These are phyloP conservation scores for Lathyrus aphaca DNA, from an alignment of 306 rosid species.

Conservation along the genomic window DNA sequence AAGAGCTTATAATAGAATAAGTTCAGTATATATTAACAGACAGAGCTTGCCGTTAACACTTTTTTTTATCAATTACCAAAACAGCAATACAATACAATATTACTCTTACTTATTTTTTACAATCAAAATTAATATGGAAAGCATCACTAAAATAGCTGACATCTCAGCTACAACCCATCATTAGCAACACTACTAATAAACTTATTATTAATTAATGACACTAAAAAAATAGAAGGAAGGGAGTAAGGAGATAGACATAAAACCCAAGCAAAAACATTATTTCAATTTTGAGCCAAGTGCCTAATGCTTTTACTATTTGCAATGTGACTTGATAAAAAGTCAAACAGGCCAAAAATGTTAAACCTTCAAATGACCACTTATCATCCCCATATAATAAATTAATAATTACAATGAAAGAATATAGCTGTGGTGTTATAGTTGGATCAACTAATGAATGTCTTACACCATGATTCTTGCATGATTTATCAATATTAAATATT, in stretches of 20 bases:
- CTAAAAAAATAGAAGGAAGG: background rate
- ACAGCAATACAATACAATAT: background rate
- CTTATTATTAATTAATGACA: background rate
- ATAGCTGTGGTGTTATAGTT: slow-evolving; percentile 8
- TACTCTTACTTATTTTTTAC: background rate
- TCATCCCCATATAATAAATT: background rate
- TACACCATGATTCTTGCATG: background rate
- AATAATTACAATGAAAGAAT: slow-evolving; percentile 12
- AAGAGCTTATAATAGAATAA: background rate
- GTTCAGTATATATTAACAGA: background rate
- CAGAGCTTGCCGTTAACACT: background rate
- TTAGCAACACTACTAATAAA: background rate
- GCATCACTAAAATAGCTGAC: background rate
- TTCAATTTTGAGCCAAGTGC: background rate
- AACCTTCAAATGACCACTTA: slow-evolving; percentile 24
- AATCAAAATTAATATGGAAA: background rate
- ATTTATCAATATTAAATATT: slow-evolving; percentile 24
- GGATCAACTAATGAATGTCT: slow-evolving; percentile 25
- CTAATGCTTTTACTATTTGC: background rate
- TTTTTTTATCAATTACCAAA: background rate
- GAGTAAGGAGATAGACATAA: background rate
- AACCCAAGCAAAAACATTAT: slow-evolving; percentile 4
- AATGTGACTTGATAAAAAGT: slow-evolving; percentile 20
- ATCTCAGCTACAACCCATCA: background rate
- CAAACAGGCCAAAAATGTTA: slow-evolving; percentile 14